Conservation (phyloP, 2,329 filamentous ascomycete species). For the Elsinoe ampelina region DNA sequence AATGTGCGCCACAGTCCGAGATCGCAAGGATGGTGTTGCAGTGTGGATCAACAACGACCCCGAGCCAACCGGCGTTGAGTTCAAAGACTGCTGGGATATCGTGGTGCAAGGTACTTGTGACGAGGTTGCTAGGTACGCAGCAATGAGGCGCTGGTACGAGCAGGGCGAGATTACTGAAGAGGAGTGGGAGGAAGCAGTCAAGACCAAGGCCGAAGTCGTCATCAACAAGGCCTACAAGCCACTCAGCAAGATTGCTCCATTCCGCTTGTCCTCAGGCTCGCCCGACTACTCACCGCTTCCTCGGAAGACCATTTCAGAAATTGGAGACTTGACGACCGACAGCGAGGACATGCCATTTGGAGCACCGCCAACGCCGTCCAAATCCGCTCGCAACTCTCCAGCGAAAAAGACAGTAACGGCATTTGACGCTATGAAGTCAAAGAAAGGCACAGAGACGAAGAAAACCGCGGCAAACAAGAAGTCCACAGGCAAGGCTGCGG, state of each 20-base stretch:
- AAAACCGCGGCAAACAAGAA: slow-evolving; percentile 9
- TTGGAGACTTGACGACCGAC: slow-evolving; percentile 18
- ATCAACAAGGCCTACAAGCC: slow-evolving; percentile 19
- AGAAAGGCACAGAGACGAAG: background rate
- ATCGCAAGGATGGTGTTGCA: slow-evolving; percentile 64
- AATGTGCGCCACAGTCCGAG: slow-evolving; percentile 78
- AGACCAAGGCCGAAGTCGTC: slow-evolving; percentile 32
- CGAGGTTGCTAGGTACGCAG: slow-evolving; percentile 66
- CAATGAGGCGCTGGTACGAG: slow-evolving; percentile 51
- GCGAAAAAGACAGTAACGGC: slow-evolving; percentile 18
- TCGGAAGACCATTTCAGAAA: slow-evolving; percentile 18
- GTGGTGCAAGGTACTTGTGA: slow-evolving; percentile 83
- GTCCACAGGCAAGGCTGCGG: slow-evolving; percentile 16
- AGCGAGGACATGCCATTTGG: slow-evolving; percentile 21
- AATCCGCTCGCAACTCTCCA: slow-evolving; percentile 19
- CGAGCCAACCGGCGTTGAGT: slow-evolving; percentile 70
- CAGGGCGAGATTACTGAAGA: slow-evolving; percentile 38
- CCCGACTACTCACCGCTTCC: slow-evolving; percentile 9
- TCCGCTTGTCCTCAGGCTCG: slow-evolving; percentile 25
- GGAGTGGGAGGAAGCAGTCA: slow-evolving; percentile 31
- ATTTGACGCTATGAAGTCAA: slow-evolving; percentile 15
- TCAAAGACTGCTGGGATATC: slow-evolving; percentile 89
- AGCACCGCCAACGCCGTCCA: slow-evolving; percentile 28
- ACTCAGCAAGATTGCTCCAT: slow-evolving; percentile 18
- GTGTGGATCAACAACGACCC: slow-evolving; percentile 92